Base-by-base conservation (phyloP, 179 eudicot genomes). In the Vitellaria paradoxa region DNA sequence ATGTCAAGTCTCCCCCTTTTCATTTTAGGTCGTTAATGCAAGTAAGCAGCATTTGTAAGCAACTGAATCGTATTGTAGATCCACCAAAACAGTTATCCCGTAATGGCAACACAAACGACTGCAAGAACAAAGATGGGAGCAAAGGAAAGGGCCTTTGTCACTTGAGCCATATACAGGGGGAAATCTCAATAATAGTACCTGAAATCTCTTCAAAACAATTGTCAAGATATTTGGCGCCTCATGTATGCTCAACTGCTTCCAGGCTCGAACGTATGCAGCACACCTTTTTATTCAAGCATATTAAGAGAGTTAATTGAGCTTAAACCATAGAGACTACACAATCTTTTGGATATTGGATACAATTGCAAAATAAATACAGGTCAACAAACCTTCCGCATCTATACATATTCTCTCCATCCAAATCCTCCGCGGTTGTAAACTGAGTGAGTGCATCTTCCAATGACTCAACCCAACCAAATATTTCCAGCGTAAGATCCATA, bases 361-460 rank as follows among this genome's bases (percentile, higher is more conserved):
- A 55, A 77, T 24, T 14, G 15, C 26, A 57, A 68, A 56, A 56
- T 50, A 8, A 14, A 61, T 62, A 45, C 64, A 47, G 7, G 30
- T 46, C 37, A 46, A 78, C 89, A 74, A 70, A 94, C 98, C 97
- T 94, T 89, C 87, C 96, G 87, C 98, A 94, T 90, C 91, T 85
- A 83, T 94, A 94, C 97, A 90, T 94, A 81, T 94, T 94, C 79
- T 94, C 97, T 64, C 98, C 98, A 82, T 93, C 98, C 85, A 94
- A 88, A 87, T 94, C 96, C 82, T 94, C 98, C 26, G 90, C 86
- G 49, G 89, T 85, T 46, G 98, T 94, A 79, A 93, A 94, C 84
- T 94, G 98, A 69, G 97, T 90, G 45, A 94, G 86, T 65, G 97
- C 98, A 85, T 93, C 97, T 83, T 94, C 95, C 55, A 94, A 80